phyloP scores from a whole-genome alignment of 805 yeast genomes.

The Jamesozyma lodderae region DNA sequence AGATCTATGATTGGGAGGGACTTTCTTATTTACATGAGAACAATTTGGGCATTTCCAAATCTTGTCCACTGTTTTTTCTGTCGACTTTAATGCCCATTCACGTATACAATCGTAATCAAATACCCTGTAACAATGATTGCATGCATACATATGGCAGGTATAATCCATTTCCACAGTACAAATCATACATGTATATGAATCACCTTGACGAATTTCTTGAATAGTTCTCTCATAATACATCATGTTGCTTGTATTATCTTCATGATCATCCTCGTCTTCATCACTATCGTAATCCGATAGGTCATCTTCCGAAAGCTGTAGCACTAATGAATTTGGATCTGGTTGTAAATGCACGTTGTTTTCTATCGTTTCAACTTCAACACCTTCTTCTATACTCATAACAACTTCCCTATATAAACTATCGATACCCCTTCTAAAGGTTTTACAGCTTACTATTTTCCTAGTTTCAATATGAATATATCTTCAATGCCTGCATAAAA shows the following conservation, averaged over 20 bases:
- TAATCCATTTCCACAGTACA: slow-evolving; percentile 77
- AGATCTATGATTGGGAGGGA: slow-evolving; percentile 38
- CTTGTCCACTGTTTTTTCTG: slow-evolving; percentile 49
- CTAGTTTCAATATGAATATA: no score
- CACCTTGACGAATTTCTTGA: slow-evolving; percentile 34
- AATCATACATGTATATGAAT: slow-evolving; percentile 74
- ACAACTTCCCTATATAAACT: no score
- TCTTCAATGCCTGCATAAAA: no score
- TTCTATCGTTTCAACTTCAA: no score
- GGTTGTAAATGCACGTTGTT: no score
- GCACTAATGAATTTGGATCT: background rate
- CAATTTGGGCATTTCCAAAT: slow-evolving; percentile 83
- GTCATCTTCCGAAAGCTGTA: slow-evolving; percentile 4
- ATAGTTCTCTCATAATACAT: slow-evolving; percentile 27
- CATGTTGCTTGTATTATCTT: slow-evolving; percentile 9
- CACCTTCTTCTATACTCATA: slow-evolving; percentile 6
- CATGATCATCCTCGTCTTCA: background rate
- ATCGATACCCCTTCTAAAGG: no score
- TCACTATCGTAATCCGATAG: no score
- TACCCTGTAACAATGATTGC: slow-evolving; percentile 67
- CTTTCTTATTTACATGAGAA: slow-evolving; percentile 40
- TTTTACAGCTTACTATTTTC: no score
- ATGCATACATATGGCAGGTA: slow-evolving; percentile 65
- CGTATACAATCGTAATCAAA: slow-evolving; percentile 78
- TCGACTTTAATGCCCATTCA: slow-evolving; percentile 78